These are phyloP conservation scores for Neoascochyta sp. DNA, from an alignment of 2,329 filamentous ascomycete genomes.

Conservation along the genomic window DNA sequence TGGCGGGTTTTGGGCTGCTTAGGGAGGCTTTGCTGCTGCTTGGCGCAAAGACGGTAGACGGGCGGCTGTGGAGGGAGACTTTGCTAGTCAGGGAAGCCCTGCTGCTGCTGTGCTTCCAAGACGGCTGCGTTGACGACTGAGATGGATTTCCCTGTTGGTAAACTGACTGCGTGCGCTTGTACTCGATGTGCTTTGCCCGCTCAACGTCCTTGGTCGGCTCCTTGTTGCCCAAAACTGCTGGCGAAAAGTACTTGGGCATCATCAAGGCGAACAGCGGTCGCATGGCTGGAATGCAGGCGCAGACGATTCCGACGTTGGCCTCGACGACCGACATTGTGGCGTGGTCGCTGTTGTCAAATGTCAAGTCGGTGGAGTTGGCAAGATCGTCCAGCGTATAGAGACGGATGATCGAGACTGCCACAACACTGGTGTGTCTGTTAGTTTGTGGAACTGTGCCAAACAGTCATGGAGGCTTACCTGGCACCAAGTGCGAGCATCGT, in stretches of 20 bases:
- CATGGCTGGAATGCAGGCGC: slow-evolving; percentile 36
- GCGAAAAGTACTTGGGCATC: slow-evolving; percentile 39
- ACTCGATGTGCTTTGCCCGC: slow-evolving; percentile 15
- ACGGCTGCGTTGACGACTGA: not conserved
- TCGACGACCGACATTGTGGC: slow-evolving; percentile 34
- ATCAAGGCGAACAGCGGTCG: slow-evolving; percentile 33
- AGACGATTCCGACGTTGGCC: slow-evolving; percentile 33
- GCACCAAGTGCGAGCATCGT: slow-evolving; percentile 38
- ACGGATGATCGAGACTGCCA: slow-evolving; percentile 33
- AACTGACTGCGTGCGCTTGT: slow-evolving; percentile 3
- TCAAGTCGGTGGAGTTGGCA: slow-evolving; percentile 26
- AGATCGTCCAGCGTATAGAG: slow-evolving; percentile 29
- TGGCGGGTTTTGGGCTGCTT: too few species aligned
- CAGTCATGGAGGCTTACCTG: slow-evolving; percentile 39
- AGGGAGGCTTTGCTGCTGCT: slow-evolving; percentile 7
- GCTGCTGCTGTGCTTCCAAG: too few species aligned
- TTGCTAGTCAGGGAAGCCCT: not conserved
- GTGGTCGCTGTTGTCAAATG: slow-evolving; percentile 32
- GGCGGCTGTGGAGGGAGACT: too few species aligned
- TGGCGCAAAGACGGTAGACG: slow-evolving; percentile 10
- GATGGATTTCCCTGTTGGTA: slow-evolving; percentile 1
- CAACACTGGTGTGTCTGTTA: slow-evolving; percentile 22
- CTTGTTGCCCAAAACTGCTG: slow-evolving; percentile 13
- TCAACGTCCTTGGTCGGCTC: slow-evolving; percentile 18
- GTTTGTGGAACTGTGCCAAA: slow-evolving; percentile 1